Base-by-base conservation (phyloP, 768 basidiomycete genomes). In the Dioszegia aurantiaca region DNA sequence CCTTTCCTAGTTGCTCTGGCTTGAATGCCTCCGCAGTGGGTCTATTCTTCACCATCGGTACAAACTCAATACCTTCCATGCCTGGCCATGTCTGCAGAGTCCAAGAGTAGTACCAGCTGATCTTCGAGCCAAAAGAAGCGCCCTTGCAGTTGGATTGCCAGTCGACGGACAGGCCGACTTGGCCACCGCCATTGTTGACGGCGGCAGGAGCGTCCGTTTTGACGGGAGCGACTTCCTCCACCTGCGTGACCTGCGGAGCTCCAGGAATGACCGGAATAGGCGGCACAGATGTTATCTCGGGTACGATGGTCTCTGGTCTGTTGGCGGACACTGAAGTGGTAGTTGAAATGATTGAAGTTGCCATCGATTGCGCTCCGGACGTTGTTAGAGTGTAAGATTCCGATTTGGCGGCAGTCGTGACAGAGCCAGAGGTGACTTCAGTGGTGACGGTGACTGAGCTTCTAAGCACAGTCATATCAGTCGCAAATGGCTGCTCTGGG, bases 81-180 rank as follows among this genome's bases (percentile, higher is more conserved):
- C 39, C 51, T n/a, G 52, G 23, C 36, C 33, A 52, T 12, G 67
- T 37, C 4, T 46, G 28, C 8, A 49, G 12, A 4, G 37, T 55
- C 67, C 67, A 68, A 39, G 65, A 59, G 45, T 57, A 61, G 39
- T 63, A 68, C 67, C 67, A 68, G n/a, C 27, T 30, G 6, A 67
- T 12, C 16, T 14, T 44, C 9, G 10, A 1, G 11, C 54, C 54
- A n/a, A 55, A 55, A 9, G 54, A 55, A 17, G 54, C 40, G n/a
- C 31, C n/a, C 2, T 55, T 43, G 17, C 21, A 27, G 31, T 40
- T 17, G 14, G 59, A 45, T 2, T 30, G 26, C 10, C 37, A n/a
- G 24, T 64, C 47, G 49, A 60, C 40, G 2, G 42, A 47, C 12
- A 60, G 19, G 3, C 62, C 58, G 37, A 41, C 55, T 3, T 6